phyloP scores from a whole-genome alignment of 176 grass and related monocot species.

The Musa acuminata region DNA sequence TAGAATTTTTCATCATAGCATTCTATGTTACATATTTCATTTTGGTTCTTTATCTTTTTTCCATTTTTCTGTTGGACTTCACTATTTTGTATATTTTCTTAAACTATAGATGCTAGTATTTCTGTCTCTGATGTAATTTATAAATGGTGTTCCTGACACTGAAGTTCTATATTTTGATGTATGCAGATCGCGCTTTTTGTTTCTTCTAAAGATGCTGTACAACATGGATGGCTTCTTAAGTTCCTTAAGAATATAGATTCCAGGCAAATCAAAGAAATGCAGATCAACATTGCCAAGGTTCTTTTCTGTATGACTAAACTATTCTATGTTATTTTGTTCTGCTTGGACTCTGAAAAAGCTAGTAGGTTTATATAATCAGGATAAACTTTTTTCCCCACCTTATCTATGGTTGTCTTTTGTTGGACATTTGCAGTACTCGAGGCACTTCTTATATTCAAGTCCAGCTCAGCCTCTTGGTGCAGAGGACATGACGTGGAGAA shows the following conservation, averaged over 20 bases:
- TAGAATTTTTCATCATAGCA: no score
- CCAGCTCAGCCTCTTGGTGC: slow-evolving; percentile 77
- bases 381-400: neutral
- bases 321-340: neutral
- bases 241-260: slow-evolving; percentile 56
- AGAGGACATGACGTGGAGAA: slow-evolving; percentile 92
- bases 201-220: slow-evolving; percentile 76
- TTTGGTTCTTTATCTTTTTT: neutral
- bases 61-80: neutral
- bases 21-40: neutral
- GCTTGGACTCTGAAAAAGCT: neutral
- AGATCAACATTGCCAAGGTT: slow-evolving; percentile 73
- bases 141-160: neutral
- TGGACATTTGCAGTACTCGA: slow-evolving; percentile 47
- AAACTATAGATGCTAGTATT: neutral
- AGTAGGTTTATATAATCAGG: neutral
- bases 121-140: neutral
- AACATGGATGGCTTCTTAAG: slow-evolving; percentile 71
- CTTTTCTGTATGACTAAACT: neutral
- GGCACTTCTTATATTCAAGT: slow-evolving; percentile 85
- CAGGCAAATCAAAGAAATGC: slow-evolving; percentile 53
- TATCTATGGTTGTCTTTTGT: slow-evolving; percentile 1
- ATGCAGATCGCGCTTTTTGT: slow-evolving; percentile 79
- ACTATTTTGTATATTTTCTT: neutral
- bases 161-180: neutral